phyloP scores from a whole-genome alignment of 345 rosid species.

The Salix koriyanagi region DNA sequence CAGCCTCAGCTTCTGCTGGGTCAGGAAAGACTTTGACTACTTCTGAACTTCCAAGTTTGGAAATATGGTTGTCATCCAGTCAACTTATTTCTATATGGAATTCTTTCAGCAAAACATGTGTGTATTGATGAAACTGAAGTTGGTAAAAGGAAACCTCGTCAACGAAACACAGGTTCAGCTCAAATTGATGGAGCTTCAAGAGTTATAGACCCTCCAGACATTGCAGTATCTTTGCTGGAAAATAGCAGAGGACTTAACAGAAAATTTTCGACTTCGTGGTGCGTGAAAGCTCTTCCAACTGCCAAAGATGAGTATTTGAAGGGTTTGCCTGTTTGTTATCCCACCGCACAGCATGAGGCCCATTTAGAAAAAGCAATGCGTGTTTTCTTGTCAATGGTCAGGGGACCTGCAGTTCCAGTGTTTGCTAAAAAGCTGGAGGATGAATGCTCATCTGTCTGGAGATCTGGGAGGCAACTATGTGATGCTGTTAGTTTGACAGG shows the following conservation, averaged over 20 bases:
- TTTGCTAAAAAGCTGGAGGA: slow-evolving; percentile 61
- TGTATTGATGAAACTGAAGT: slow-evolving; percentile 44
- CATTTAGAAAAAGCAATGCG: slow-evolving; percentile 58
- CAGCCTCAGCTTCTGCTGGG: slow-evolving; percentile 80
- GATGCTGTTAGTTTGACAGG: slow-evolving; percentile 89
- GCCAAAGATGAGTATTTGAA: slow-evolving; percentile 72
- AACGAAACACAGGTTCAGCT: slow-evolving; percentile 33
- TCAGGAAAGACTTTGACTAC: slow-evolving; percentile 47
- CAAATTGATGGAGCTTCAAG: slow-evolving; percentile 47
- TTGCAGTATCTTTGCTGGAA: slow-evolving; percentile 59
- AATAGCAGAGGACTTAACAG: slow-evolving; percentile 60
- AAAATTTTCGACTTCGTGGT: slow-evolving; percentile 69
- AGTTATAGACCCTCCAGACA: slow-evolving; percentile 47
- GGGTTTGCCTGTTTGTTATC: slow-evolving; percentile 66
- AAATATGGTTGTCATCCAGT: slow-evolving; percentile 63
- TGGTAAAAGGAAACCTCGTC: slow-evolving; percentile 53
- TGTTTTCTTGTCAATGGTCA: slow-evolving; percentile 65
- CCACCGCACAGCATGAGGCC: slow-evolving; percentile 62
- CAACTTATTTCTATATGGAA: slow-evolving; percentile 47
- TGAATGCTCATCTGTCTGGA: slow-evolving; percentile 73
- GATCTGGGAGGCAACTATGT: slow-evolving; percentile 79
- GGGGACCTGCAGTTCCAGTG: slow-evolving; percentile 62
- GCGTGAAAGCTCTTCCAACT: slow-evolving; percentile 68
- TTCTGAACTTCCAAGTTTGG: slow-evolving; percentile 67
- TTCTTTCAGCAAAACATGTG: slow-evolving; percentile 52